A percentile compares a stretch with the other conserved stretches of the same genome.
Evolutionary conservation across 352 stramenopile genomes (phyloP).

Genomic region (Phytophthora kernoviae): DNA sequence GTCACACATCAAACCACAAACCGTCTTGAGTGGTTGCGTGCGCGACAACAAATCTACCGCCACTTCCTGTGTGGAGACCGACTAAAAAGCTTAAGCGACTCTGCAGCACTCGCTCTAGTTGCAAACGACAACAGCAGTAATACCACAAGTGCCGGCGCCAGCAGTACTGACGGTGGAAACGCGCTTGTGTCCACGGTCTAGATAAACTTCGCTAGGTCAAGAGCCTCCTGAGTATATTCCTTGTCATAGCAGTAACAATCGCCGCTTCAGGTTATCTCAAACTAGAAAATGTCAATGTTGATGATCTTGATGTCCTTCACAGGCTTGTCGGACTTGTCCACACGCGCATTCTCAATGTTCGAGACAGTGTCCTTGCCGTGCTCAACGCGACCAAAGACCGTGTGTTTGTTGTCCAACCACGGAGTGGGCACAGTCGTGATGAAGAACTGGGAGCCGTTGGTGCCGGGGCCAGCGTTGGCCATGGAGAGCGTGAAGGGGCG

Average conservation of each 20-base stretch:
- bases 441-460: constrained; percentile 96
- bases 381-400: constrained; percentile 92
- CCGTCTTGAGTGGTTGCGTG: constrained; percentile 45
- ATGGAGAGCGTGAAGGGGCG: constrained; percentile 98
- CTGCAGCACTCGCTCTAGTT: constrained; percentile 15
- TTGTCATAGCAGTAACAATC: constrained; percentile 13
- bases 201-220: no score
- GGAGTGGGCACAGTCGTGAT: constrained; percentile 98
- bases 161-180: constrained; percentile 9
- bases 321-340: constrained; percentile 85
- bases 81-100: constrained; percentile 33
- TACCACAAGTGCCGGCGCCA: neutral
- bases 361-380: constrained; percentile 97
- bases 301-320: constrained; percentile 88
- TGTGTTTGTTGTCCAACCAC: constrained; percentile 98
- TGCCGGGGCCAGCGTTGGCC: constrained; percentile 93
- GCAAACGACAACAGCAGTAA: constrained; percentile 14
- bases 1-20: constrained; percentile 49
- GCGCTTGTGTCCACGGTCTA: neutral
- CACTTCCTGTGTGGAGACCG: constrained; percentile 63
- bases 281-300: constrained; percentile 88
- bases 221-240: constrained; percentile 20
- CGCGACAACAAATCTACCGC: constrained; percentile 50
- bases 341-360: constrained; percentile 93
- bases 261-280: constrained; percentile 7